Base-by-base conservation (phyloP, 2,329 filamentous ascomycete genomes). In the Scortechinia acanthostroma region DNA sequence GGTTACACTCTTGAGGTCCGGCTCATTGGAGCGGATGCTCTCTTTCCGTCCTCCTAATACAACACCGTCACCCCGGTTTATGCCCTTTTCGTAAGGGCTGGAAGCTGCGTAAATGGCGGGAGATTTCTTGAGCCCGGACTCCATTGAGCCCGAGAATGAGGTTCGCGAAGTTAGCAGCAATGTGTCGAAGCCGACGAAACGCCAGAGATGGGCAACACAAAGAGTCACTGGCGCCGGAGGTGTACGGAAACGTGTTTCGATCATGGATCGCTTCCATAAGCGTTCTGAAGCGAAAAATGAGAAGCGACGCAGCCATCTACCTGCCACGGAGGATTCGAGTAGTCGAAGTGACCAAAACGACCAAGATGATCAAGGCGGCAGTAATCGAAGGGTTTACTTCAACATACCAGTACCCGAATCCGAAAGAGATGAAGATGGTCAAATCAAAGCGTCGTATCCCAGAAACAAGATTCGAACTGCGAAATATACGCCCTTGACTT, bases 381-480 rank as follows among this genome's bases (percentile, higher is more conserved):
- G 62, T 19, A 69, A 63, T 46, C 68, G 87, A 53, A 79, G 68
- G 47, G 70, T 96, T 49, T 97, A 85, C 68, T 93, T 97, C 73
- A 96, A 96, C 63, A 65, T 84, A 22, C 83, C 88, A 4, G 70
- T 98, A 44, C 90, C 93, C 1, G 69, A 75, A 37, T 76, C 83
- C 20, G 77, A 86, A 51, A 73, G 84, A 55, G 89, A 96, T 58
- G 87, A 93, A 49, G 81, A 95, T 42, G 93, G 91, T 25, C 74
- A 80, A 48, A 86, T 90, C 2, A 62, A 71, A 45, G 72, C 77
- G 47, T 70, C 77, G 19, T 98, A 85, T 63, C 76, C 87, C 43
- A 77, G 91, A 53, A 98, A 98, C 73, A 98, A 98, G 74, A 95
- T 98, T 62, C 79, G 94, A 54, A 98, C 93, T 2, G 88, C 93